phyloP scores from a whole-genome alignment of 805 yeast genomes.

The Wickerhamomyces ciferrii region DNA sequence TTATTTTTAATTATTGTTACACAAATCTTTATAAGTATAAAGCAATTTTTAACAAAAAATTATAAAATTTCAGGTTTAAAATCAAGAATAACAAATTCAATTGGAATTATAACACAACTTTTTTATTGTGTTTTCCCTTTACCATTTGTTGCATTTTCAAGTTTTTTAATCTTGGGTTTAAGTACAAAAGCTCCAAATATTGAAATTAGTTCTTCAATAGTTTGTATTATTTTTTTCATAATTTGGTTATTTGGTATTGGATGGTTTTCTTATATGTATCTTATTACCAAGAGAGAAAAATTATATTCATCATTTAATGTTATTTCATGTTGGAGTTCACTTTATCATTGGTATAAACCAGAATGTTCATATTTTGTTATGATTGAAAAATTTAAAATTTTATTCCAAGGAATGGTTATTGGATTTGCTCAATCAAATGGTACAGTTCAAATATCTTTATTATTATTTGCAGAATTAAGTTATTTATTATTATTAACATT shows the following conservation, averaged over 20 bases:
- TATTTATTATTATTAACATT: constrained; percentile 21
- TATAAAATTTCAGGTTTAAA: background rate
- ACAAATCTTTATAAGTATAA: background rate
- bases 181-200: background rate
- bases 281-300: constrained; percentile 10
- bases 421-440: constrained; percentile 42
- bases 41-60: background rate
- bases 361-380: constrained; percentile 31
- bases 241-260: constrained; percentile 3
- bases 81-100: background rate
- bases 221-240: constrained; percentile 1
- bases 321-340: constrained; percentile 40
- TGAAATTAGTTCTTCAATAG: background rate
- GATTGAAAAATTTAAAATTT: constrained; percentile 27
- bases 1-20: constrained; percentile 1
- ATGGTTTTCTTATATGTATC: constrained; percentile 9
- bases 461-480: constrained; percentile 31
- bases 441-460: constrained; percentile 34
- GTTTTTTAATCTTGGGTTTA: constrained; percentile 2
- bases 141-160: constrained; percentile 7
- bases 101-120: constrained; percentile 2
- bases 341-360: constrained; percentile 40
- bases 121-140: constrained; percentile 7
- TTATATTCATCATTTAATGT: constrained; percentile 43
- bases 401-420: constrained; percentile 35